Percentiles rank a stretch among this genome's conserved stretches.
These are phyloP conservation scores for Earliella scabrosa DNA, from an alignment of 1,284 basidiomycete species.

Conservation along the genomic window DNA sequence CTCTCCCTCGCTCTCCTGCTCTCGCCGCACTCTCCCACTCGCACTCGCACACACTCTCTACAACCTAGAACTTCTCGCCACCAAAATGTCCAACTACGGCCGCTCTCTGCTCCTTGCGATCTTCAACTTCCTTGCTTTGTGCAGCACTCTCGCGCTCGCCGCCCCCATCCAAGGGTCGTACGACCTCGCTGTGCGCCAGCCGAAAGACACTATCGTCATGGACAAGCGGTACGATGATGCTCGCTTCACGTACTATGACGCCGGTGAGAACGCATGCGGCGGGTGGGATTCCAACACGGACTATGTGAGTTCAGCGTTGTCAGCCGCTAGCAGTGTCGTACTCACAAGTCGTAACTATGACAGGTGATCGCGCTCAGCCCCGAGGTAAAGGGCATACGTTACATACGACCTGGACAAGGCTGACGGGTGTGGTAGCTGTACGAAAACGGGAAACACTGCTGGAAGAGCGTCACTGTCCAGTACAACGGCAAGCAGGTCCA, in stretches of 20 bases:
- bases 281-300: constrained; percentile 35
- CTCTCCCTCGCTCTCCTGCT: constrained; percentile 2
- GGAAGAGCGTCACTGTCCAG: constrained; percentile 22
- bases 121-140: constrained; percentile 11
- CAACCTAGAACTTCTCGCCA: background rate
- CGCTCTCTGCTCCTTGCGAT: constrained; percentile 20
- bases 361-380: constrained; percentile 45
- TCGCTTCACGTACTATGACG: constrained; percentile 39
- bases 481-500: constrained; percentile 28
- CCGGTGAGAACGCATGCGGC: constrained; percentile 44
- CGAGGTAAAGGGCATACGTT: constrained; percentile 28
- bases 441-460: constrained; percentile 27
- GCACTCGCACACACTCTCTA: background rate
- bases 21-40: background rate
- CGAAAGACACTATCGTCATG: constrained; percentile 5
- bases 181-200: background rate
- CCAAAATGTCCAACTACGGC: constrained; percentile 19
- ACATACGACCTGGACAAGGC: too few species aligned
- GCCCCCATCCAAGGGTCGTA: constrained; percentile 1
- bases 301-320: constrained; percentile 35
- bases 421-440: constrained; percentile 19
- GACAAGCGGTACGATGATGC: constrained; percentile 34
- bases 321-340: background rate
- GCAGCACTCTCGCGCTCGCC: constrained; percentile 8
- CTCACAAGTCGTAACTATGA: background rate